These are phyloP conservation scores for Zhuliangozyma blackwelliae DNA, from an alignment of 1,139 yeast species.

Conservation along the genomic window DNA sequence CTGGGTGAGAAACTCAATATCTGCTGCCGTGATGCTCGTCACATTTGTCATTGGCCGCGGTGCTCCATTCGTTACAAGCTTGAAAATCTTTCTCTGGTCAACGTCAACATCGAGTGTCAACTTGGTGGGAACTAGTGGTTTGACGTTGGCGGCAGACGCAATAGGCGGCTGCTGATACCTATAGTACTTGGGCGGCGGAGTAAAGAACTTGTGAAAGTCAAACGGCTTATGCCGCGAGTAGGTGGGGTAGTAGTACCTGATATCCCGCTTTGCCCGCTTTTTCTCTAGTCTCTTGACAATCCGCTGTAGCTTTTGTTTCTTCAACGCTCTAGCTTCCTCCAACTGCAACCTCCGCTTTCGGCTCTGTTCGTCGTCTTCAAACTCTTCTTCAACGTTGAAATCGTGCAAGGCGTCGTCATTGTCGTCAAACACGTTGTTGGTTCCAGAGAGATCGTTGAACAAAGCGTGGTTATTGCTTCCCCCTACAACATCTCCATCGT, in stretches of 20 bases:
- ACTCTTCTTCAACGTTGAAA: conserved; percentile 7
- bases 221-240: conserved; percentile 54
- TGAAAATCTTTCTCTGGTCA: conserved; percentile 45
- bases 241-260: conserved; percentile 57
- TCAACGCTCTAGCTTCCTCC: conserved; percentile 17
- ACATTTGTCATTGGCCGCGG: conserved; percentile 4
- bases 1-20: conserved; percentile 29
- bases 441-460: too few relatives aligned
- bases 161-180: conserved; percentile 50
- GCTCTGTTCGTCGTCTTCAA: conserved; percentile 15
- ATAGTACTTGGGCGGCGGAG: conserved; percentile 56
- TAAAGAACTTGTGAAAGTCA: conserved; percentile 64
- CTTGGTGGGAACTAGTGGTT: conserved; percentile 62
- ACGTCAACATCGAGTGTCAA: conserved; percentile 44
- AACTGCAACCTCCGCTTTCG: conserved; percentile 19
- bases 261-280: conserved; percentile 28
- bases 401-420: background rate
- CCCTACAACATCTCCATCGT: background rate
- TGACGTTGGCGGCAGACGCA: conserved; percentile 29
- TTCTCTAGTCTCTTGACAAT: conserved; percentile 32
- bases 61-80: conserved; percentile 16
- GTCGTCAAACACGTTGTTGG: background rate
- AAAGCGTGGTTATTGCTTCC: background rate
- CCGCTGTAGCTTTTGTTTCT: conserved; percentile 22
- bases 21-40: conserved; percentile 21